phyloP scores from a whole-genome alignment of 257 asterid species.

The Verbena officinalis region DNA sequence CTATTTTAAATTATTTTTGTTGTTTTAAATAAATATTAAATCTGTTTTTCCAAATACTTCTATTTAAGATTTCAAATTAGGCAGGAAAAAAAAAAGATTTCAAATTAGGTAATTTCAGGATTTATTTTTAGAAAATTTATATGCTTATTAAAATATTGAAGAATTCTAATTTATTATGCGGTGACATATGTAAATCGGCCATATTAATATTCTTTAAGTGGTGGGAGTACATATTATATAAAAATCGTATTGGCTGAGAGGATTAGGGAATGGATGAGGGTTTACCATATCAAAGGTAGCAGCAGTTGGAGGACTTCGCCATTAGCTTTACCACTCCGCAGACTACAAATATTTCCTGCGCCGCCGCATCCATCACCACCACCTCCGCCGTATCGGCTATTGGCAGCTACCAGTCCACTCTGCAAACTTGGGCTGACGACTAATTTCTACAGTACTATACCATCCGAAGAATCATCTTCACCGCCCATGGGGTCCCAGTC shows the following conservation, averaged over 20 bases:
- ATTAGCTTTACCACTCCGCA: slow-evolving; percentile 35
- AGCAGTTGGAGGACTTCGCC: slow-evolving; percentile 28
- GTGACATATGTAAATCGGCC: too few relatives aligned
- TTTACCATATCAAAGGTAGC: slow-evolving; percentile 35
- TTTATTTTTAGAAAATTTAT: too few relatives aligned
- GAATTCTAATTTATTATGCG: too few relatives aligned
- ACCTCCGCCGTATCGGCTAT: slow-evolving; percentile 12
- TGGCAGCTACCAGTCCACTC: slow-evolving; percentile 27
- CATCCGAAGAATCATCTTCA: slow-evolving; percentile 30
- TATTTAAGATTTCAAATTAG: too few relatives aligned
- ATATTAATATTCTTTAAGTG: too few relatives aligned
- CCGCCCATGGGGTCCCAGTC: slow-evolving; percentile 64
- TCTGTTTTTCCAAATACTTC: too few relatives aligned
- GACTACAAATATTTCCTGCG: slow-evolving; percentile 26
- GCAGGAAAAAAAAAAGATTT: too few relatives aligned
- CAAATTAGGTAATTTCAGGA: too few relatives aligned
- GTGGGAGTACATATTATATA: neutral
- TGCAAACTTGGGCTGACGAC: slow-evolving; percentile 16
- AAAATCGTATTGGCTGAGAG: neutral
- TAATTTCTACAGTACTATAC: slow-evolving; percentile 16
- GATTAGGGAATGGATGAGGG: slow-evolving; percentile 60
- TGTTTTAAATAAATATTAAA: too few relatives aligned
- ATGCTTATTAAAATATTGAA: too few relatives aligned
- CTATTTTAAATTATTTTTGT: too few relatives aligned
- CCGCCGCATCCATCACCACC: slow-evolving; percentile 22